phyloP scores from a whole-genome alignment of 257 asterid genomes.

The Lycium barbarum region DNA sequence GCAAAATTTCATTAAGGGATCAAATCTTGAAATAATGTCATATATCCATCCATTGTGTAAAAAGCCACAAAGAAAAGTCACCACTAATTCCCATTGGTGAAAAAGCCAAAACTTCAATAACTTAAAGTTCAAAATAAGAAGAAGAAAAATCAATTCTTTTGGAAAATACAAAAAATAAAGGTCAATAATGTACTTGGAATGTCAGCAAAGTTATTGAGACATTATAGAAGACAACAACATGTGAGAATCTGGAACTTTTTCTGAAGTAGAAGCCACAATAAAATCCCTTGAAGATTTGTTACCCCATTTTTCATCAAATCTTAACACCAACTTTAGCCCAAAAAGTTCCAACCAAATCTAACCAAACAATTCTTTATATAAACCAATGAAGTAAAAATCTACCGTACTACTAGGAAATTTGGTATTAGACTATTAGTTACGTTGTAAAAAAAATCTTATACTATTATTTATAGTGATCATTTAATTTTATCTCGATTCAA shows the following conservation, averaged over 20 bases:
- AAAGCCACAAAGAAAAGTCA: neutral
- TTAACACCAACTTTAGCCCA: neutral
- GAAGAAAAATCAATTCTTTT: neutral
- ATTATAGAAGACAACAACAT: conserved; percentile 18
- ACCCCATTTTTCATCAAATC: neutral
- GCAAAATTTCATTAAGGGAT: neutral
- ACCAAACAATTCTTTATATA: neutral
- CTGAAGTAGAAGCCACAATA: neutral
- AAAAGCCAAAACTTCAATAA: neutral
- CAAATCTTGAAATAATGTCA: conserved; percentile 22
- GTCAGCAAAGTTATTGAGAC: neutral
- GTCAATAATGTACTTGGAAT: conserved; percentile 14
- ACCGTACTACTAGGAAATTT: neutral
- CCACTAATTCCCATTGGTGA: neutral
- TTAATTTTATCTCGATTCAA: too few relatives aligned
- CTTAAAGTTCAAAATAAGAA: neutral
- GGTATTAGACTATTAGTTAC: too few relatives aligned
- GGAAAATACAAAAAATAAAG: neutral
- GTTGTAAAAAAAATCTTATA: too few relatives aligned
- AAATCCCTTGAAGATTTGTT: conserved; percentile 19
- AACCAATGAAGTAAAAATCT: neutral
- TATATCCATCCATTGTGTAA: neutral
- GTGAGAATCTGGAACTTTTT: conserved; percentile 23
- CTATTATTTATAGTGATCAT: too few relatives aligned
- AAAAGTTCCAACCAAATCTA: neutral